Percentiles rank a stretch among this genome's conserved stretches.
Conservation (phyloP, 257 asterid species). For the Forsythia suspensa region DNA sequence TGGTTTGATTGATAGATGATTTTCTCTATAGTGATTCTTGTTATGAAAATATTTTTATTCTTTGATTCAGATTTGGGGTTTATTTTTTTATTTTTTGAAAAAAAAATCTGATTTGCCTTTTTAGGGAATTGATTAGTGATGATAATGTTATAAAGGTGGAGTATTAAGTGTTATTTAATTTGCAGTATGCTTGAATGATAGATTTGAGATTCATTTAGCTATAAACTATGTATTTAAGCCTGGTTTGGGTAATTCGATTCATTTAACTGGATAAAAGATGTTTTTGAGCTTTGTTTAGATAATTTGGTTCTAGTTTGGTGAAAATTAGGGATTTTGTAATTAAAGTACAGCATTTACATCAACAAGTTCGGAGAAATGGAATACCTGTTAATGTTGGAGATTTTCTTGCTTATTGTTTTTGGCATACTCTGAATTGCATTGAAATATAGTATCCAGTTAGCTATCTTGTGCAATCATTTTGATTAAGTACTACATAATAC, state of each 20-base stretch:
- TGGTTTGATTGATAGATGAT: conserved; percentile 1
- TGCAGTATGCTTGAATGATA: neutral
- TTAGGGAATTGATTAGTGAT: conserved; percentile 11
- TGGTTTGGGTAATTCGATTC: conserved; percentile 11
- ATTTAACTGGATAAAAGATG: conserved; percentile 13
- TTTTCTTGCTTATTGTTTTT: neutral
- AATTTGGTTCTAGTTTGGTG: conserved; percentile 26
- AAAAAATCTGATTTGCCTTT: no score
- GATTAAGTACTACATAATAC: neutral
- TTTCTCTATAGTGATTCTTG: conserved; percentile 11
- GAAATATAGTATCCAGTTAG: neutral
- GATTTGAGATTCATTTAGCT: neutral
- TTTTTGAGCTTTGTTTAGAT: neutral
- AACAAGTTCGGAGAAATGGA: neutral
- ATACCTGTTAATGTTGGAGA: neutral
- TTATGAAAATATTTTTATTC: neutral
- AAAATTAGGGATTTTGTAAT: neutral
- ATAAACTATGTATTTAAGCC: neutral
- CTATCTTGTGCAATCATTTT: neutral
- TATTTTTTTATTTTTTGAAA: neutral
- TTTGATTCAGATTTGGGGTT: neutral
- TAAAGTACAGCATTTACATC: conserved; percentile 2
- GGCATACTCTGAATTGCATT: neutral
- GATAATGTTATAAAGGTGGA: neutral
- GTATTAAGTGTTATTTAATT: neutral